Evolutionary conservation across 805 yeast genomes (phyloP).

Genomic region (Jamesozyma jinghongensis): DNA sequence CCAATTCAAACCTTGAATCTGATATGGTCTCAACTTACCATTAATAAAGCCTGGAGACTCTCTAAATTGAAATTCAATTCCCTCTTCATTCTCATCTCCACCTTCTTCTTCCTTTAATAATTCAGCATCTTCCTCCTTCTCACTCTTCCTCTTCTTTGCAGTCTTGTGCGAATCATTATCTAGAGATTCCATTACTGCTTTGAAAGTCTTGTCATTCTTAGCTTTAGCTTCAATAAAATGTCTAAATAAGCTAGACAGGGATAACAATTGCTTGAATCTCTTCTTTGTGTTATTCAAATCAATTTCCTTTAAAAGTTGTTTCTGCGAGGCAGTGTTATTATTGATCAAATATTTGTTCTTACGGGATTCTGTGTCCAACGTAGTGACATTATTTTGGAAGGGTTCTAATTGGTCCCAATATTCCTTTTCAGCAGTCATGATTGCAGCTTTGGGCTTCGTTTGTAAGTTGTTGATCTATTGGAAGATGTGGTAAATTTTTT

Average conservation of each 20-base stretch:
- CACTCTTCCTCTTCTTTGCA: slow-evolving; percentile 56
- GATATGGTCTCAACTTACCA: slow-evolving; percentile 64
- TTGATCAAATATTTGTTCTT: slow-evolving; percentile 6
- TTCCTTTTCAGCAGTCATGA: slow-evolving; percentile 10
- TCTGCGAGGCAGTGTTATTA: slow-evolving; percentile 1
- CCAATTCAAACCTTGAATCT: slow-evolving; percentile 78
- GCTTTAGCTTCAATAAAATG: slow-evolving; percentile 63
- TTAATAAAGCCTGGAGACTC: slow-evolving; percentile 72
- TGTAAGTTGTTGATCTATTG: neutral
- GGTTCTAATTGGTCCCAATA: slow-evolving; percentile 13
- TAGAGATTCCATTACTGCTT: slow-evolving; percentile 39
- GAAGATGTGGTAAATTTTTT: neutral
- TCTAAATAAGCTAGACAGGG: slow-evolving; percentile 55
- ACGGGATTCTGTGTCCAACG: slow-evolving; percentile 4
- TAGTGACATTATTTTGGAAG: slow-evolving; percentile 7
- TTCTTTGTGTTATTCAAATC: slow-evolving; percentile 48
- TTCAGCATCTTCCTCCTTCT: slow-evolving; percentile 72
- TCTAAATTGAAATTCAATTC: slow-evolving; percentile 43
- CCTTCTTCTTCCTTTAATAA: slow-evolving; percentile 40
- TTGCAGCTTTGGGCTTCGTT: no score
- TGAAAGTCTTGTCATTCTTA: slow-evolving; percentile 47
- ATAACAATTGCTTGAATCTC: slow-evolving; percentile 57
- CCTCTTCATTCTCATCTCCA: slow-evolving; percentile 15
- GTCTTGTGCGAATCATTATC: slow-evolving; percentile 15
- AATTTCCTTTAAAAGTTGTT: neutral